Evolutionary conservation across 208 protist genomes (phyloP), one percentile per base, ranked within the genome.

Genomic region (Angomonas ambiguus): DNA sequence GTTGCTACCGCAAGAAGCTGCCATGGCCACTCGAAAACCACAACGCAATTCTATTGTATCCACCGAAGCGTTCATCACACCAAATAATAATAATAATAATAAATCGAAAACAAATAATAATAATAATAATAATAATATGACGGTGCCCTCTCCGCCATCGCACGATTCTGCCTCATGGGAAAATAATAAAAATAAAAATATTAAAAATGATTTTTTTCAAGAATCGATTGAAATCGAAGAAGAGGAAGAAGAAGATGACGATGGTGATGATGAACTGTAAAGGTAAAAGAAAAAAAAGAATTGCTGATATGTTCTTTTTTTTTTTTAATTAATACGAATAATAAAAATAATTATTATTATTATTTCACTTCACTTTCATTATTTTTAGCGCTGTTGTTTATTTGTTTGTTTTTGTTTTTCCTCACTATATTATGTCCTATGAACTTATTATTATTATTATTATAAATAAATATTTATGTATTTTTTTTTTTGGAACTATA

Each of bases 401-500:
- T 51, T 72, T 48, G 41, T 62, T 22, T 27, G 65, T 32, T 53
- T 32, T 48, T 63, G 8, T 53, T 62, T 45, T 27, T 25, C 3
- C 38, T 67, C n/a, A 35, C 8, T 16, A 20, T 18, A 27, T 42
- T 61, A 31, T 8, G 24, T 45, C 6, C 33, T 10, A 35, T n/a
- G 42, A 4, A 62, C 51, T 31, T 11, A 25, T 65, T 65, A 27
- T 53, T 48, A 62, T 28, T 16, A 20, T 31, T 25, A 24, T 57
- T 60, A 34, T 60, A 32, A 41, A 34, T 34, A 20, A 41, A 55
- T 2, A 34, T 79, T 8, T 73, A 72, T 60, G 6, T 24, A n/a
- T 10, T 11, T 33, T n/a, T 55, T 20, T 18, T 22, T 30, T 30
- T 55, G 22, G 38, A 55, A 55, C 16, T 48, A 18, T 48, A 48